phyloP scores from a whole-genome alignment of 2,329 filamentous ascomycete species.

The Cercospora sp. region DNA sequence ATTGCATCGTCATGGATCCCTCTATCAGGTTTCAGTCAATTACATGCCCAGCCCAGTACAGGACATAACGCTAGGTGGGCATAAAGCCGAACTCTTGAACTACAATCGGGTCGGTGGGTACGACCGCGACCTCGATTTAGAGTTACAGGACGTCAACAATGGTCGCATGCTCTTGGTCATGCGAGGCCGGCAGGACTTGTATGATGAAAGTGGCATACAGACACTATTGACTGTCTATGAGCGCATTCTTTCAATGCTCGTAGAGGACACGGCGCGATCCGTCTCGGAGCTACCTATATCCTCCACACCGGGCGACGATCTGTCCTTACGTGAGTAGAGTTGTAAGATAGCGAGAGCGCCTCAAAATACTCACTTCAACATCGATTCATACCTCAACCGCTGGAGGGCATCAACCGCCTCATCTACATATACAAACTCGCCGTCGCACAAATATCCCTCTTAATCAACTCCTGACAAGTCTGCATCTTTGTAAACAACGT shows the following conservation, averaged over 20 bases:
- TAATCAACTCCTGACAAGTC: conserved; percentile 94
- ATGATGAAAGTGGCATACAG: conserved; percentile 14
- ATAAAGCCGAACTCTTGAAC: conserved; percentile 13
- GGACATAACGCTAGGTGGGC: conserved; percentile 9
- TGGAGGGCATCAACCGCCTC: neutral
- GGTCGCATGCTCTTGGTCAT: conserved; percentile 3
- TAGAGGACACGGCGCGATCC: conserved; percentile 8
- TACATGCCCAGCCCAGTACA: conserved; percentile 6
- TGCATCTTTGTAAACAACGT: conserved; percentile 96
- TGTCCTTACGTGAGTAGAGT: conserved; percentile 5
- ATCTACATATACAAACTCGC: conserved; percentile 80
- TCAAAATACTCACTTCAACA: neutral
- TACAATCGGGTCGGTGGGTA: conserved; percentile 2
- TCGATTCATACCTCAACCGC: neutral
- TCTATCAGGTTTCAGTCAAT: conserved; percentile 14
- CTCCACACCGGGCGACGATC: conserved; percentile 1
- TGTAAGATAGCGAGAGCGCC: neutral
- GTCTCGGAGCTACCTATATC: conserved; percentile 8
- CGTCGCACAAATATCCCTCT: conserved; percentile 89
- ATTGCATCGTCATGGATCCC: conserved; percentile 4
- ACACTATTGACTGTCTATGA: conserved; percentile 7
- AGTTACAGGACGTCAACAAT: neutral
- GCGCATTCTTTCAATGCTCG: conserved; percentile 7
- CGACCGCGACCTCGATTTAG: conserved; percentile 6
- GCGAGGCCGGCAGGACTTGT: conserved; percentile 10